Conservation (phyloP, 2,329 filamentous ascomycete species). For the Chaetothyriales sp. region DNA sequence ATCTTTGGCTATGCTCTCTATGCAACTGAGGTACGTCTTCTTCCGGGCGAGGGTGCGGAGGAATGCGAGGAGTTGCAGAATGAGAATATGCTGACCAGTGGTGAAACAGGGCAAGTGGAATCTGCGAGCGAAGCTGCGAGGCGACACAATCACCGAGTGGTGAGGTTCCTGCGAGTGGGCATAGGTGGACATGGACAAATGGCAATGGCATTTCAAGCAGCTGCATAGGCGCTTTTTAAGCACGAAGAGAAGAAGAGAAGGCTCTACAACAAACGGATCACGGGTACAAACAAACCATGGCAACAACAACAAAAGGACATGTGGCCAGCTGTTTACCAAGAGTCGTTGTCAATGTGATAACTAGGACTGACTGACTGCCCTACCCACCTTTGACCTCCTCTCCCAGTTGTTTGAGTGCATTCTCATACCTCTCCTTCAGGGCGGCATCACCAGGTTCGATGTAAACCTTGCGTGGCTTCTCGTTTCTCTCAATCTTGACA, state of each 20-base stretch:
- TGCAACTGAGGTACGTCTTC: slow-evolving; percentile 72
- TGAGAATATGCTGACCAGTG: background rate
- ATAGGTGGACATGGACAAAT: background rate
- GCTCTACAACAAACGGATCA: background rate
- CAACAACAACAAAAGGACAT: background rate
- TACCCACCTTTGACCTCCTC: slow-evolving; percentile 6
- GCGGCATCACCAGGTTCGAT: slow-evolving; percentile 4
- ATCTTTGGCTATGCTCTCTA: slow-evolving; percentile 59
- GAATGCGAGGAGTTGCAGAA: background rate
- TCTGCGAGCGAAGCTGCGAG: slow-evolving; percentile 72
- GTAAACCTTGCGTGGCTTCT: slow-evolving; percentile 8
- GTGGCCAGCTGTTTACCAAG: background rate
- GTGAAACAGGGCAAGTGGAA: slow-evolving; percentile 62
- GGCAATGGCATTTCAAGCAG: background rate
- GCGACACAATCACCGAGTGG: slow-evolving; percentile 69
- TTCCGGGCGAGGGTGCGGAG: background rate
- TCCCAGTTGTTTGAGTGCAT: slow-evolving; percentile 13
- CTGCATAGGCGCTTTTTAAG: background rate
- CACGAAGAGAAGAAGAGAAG: background rate
- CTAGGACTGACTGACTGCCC: background rate
- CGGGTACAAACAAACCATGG: background rate
- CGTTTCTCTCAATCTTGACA: slow-evolving; percentile 1
- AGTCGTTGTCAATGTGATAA: background rate
- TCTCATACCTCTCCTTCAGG: slow-evolving; percentile 10
- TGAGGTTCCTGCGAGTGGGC: slow-evolving; percentile 28